Base-by-base conservation (phyloP, 2,329 filamentous ascomycete species). In the Aspergillus pseudotamarii region DNA sequence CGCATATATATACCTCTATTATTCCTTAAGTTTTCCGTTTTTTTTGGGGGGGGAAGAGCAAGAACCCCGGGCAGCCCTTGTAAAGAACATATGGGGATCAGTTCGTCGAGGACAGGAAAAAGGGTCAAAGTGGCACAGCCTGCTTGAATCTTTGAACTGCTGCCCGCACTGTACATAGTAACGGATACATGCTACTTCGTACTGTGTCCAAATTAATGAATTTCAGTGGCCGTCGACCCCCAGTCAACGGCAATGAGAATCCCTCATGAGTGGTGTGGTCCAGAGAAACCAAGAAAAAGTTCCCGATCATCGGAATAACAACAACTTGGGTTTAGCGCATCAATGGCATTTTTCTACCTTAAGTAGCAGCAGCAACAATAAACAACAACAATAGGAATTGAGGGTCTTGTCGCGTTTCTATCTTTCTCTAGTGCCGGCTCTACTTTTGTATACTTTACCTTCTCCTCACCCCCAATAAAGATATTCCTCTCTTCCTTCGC, bases 321-420 rank as follows among this genome's bases (percentile, higher is more conserved):
- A 54, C 51, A 10, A 54, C 51, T 54, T 11, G 51, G 51, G 51
- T 54, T 54, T 54, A 54, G 51, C 51, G 51, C 51, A 34, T 54
- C 21, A 12, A 54, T 36, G 16, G 26, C 51, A 54, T 54, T 54
- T 54, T 54, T 54, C n/a, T 19, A 36, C 34, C 34, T n/a, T 19
- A 41, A 41, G 34, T 21, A 46, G 12, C 19, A 43, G n/a, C 8
- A 43, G 12, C 41, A 43, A 43, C 19, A 43, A 45, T 14, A 45
- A 54, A 54, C 30, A 59, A 60, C 14, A 63, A 63, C 41, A 58
- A 60, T 36, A 62, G 19, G 57, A 48, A 53, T 11, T 30, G n/a
- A 19, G 48, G n/a, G 28, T 23, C 50, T 19, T 21, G 50, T 53
- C 50, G 30, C 50, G 50, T 53, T 53, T 53, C 21, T 34, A 32